These are phyloP conservation scores for Scalesia atractyloides DNA, from an alignment of 129 eudicot genomes.

Conservation along the genomic window DNA sequence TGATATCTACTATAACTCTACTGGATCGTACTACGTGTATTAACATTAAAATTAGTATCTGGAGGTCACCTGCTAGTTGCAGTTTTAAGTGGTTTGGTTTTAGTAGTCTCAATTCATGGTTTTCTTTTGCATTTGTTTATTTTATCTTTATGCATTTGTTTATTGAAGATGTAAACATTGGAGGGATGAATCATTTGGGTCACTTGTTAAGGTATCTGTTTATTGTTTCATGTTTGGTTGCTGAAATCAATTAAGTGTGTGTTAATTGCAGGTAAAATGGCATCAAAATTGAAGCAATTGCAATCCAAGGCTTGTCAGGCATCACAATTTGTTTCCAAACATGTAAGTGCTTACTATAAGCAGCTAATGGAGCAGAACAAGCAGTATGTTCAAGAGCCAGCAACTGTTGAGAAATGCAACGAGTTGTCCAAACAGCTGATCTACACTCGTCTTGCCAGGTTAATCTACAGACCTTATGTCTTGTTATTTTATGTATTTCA, in stretches of 20 bases:
- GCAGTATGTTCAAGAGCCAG: slow-evolving; percentile 67
- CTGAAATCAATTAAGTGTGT: slow-evolving; percentile 14
- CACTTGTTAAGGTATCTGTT: neutral
- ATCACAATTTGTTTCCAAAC: slow-evolving; percentile 52
- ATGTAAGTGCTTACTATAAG: slow-evolving; percentile 70
- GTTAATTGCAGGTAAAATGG: slow-evolving; percentile 47
- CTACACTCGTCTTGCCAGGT: slow-evolving; percentile 96
- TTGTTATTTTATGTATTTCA: neutral
- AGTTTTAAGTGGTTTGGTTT: slow-evolving; percentile 14
- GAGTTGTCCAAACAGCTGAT: slow-evolving; percentile 71
- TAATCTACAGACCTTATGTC: slow-evolving; percentile 9
- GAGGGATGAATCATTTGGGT: neutral
- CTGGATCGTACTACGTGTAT: neutral
- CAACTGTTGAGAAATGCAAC: slow-evolving; percentile 73
- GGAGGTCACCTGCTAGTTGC: neutral
- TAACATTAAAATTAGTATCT: neutral
- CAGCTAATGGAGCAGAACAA: slow-evolving; percentile 78
- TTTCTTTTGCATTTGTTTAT: slow-evolving; percentile 7
- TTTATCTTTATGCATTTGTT: neutral
- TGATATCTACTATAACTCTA: neutral
- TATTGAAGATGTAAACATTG: neutral
- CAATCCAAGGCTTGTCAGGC: slow-evolving; percentile 71
- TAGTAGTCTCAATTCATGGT: neutral
- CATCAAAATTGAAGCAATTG: slow-evolving; percentile 67
- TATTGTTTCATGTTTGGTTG: slow-evolving; percentile 10